Base-by-base conservation (phyloP, 305 asterid genomes). In the Fraxinus sp. region DNA sequence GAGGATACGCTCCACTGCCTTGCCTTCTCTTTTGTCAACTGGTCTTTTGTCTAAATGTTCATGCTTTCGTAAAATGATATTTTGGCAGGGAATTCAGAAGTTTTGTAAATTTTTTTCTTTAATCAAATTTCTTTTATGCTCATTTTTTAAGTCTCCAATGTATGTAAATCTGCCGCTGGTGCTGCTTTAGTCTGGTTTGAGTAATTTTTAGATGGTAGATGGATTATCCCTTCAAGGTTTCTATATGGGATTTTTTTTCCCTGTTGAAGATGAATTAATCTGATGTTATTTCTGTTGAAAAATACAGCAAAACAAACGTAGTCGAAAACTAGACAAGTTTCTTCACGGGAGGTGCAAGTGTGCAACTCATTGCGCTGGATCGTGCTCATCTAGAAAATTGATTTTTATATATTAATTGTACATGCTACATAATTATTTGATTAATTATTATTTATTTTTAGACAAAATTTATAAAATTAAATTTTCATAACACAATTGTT, bases 1-100 rank as follows among this genome's bases (percentile, higher is more conserved):
- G 97, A 92, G 49, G 89, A 80, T 73, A 83, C 85, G 0, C 90
- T 92, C 16, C 97, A 95, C 77, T 95, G 98, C 85, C 87, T 95
- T 18, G 98, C 98, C 55, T 92, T 95, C 86, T 89, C 98, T 8
- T 94, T 95, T 36, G 92, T 94, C 78, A 95, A 95, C 66, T 95
- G 98, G 98, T 95, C 98, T 7, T 95, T 95, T 52, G 89, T 95
- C 77, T 95, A 85, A 89, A 32, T 35, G 77, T 83, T 62, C 37
- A 39, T 39, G 35, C 5, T 82, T 77, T 22, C 3, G 20, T 0
- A 18, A 55, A 43, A 41, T 75, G 49, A 75, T 55, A 62, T 59
- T 55, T 59, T 78, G 66, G 79, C 52, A 7, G 55, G 28, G 70
- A 77, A 71, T 64, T 64, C 22, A 24, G 77, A 81, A 83, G 46